Conservation (phyloP, 129 eudicot species). For the Oenanthe sinensis region DNA sequence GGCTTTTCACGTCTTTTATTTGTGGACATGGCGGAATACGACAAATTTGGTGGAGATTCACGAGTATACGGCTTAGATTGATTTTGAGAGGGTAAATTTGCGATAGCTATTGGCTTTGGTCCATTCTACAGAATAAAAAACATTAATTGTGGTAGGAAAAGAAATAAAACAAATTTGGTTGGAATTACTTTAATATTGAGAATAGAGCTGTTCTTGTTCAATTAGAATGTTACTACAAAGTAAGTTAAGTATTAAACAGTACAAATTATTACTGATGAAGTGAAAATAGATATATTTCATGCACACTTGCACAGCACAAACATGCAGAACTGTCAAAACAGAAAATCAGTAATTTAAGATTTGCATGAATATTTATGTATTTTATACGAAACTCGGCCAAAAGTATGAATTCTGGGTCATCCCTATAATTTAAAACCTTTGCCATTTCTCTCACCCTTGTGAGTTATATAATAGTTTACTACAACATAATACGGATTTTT, state of each 20-base stretch:
- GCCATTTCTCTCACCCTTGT: too few species aligned
- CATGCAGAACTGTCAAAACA: background rate
- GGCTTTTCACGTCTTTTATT: slow-evolving; percentile 18
- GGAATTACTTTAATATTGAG: background rate
- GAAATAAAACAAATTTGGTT: slow-evolving; percentile 2
- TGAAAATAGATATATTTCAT: background rate
- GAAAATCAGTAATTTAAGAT: background rate
- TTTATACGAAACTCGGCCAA: background rate
- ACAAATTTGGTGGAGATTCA: slow-evolving; percentile 16
- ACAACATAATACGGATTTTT: background rate
- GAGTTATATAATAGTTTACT: background rate
- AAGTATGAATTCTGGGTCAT: background rate
- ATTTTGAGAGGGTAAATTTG: slow-evolving; percentile 19
- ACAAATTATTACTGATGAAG: background rate
- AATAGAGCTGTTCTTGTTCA: background rate
- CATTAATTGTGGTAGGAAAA: background rate
- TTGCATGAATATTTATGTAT: background rate
- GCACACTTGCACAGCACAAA: background rate
- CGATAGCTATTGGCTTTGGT: slow-evolving; percentile 48
- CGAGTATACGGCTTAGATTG: slow-evolving; percentile 17
- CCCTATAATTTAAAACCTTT: background rate
- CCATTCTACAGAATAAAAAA: slow-evolving; percentile 54
- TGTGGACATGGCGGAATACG: slow-evolving; percentile 17
- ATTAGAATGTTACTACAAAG: background rate
- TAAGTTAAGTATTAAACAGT: background rate